Evolutionary conservation across 805 yeast species (phyloP).

Genomic region (Yamadazyma tumulicola): DNA sequence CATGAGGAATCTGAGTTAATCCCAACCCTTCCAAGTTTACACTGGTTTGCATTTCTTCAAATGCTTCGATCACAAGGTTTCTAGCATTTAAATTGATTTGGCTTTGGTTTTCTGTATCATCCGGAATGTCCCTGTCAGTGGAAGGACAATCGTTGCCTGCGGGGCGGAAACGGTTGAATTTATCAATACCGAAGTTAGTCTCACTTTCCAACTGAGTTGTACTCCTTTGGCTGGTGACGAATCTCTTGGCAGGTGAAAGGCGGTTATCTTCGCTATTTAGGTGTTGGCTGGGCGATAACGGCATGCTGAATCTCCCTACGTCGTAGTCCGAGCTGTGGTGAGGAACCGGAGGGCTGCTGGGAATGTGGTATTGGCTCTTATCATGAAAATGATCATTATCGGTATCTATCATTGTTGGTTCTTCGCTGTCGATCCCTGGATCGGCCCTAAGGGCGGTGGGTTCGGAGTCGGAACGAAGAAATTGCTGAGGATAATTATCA

Average conservation of each 20-base stretch:
- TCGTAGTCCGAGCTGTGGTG: slow-evolving; percentile 30
- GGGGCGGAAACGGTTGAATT: slow-evolving; percentile 40
- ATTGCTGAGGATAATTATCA: slow-evolving; percentile 3
- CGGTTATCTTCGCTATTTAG: slow-evolving; percentile 7
- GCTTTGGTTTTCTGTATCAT: slow-evolving; percentile 17
- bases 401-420: slow-evolving; percentile 17
- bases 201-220: slow-evolving; percentile 18
- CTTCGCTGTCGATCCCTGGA: slow-evolving; percentile 13
- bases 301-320: slow-evolving; percentile 9
- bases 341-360: slow-evolving; percentile 40
- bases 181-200: slow-evolving; percentile 50
- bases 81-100: slow-evolving; percentile 30
- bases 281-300: slow-evolving; percentile 14
- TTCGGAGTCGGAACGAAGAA: neutral
- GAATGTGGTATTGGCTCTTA: slow-evolving; percentile 16
- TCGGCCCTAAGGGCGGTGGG: too few relatives aligned
- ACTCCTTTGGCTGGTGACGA: neutral
- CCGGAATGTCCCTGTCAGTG: slow-evolving; percentile 26
- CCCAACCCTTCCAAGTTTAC: slow-evolving; percentile 47
- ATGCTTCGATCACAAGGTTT: slow-evolving; percentile 39
- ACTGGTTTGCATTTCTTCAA: slow-evolving; percentile 45
- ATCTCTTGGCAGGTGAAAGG: slow-evolving; percentile 3
- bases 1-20: slow-evolving; percentile 51
- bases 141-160: slow-evolving; percentile 26
- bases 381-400: slow-evolving; percentile 10